phyloP scores from a whole-genome alignment of 2,329 filamentous ascomycete species.

The Pyrenophora teres region DNA sequence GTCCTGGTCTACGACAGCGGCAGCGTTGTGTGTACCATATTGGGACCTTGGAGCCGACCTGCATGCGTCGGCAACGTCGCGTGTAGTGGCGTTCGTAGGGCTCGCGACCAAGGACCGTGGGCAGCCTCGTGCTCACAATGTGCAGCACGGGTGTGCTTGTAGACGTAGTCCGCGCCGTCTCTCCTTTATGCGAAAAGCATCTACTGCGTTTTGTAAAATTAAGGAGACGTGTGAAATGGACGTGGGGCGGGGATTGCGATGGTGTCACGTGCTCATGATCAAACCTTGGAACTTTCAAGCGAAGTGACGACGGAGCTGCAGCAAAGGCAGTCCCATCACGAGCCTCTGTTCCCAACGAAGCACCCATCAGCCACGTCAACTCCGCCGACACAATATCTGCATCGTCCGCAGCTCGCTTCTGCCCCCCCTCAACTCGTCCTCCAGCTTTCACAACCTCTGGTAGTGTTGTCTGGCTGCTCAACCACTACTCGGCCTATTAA shows the following conservation, averaged over 20 bases:
- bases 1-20: not conserved
- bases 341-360: constrained; percentile 26
- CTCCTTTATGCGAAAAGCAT: constrained; percentile 32
- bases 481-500: constrained; percentile 29
- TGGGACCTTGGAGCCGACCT: constrained; percentile 9
- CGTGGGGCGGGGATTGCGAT: constrained; percentile 10
- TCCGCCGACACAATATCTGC: constrained; percentile 12
- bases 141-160: constrained; percentile 11
- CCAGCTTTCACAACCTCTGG: constrained; percentile 8
- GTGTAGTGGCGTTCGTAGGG: constrained; percentile 1
- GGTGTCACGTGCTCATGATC: constrained; percentile 16
- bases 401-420: constrained; percentile 7
- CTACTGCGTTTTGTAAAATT: constrained; percentile 22
- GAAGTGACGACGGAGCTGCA: constrained; percentile 35
- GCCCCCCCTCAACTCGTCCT: constrained; percentile 10
- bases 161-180: constrained; percentile 4
- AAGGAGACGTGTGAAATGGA: constrained; percentile 26
- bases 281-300: constrained; percentile 25
- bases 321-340: constrained; percentile 28
- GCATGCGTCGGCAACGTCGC: constrained; percentile 11
- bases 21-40: constrained; percentile 5
- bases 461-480: constrained; percentile 33
- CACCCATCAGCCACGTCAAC: constrained; percentile 14
- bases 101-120: constrained; percentile 1
- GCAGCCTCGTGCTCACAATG: constrained; percentile 5